Evolutionary conservation across 441 rosid species (phyloP), one percentile per base, ranked within the genome.

Genomic region (Codiaeum variegatum): DNA sequence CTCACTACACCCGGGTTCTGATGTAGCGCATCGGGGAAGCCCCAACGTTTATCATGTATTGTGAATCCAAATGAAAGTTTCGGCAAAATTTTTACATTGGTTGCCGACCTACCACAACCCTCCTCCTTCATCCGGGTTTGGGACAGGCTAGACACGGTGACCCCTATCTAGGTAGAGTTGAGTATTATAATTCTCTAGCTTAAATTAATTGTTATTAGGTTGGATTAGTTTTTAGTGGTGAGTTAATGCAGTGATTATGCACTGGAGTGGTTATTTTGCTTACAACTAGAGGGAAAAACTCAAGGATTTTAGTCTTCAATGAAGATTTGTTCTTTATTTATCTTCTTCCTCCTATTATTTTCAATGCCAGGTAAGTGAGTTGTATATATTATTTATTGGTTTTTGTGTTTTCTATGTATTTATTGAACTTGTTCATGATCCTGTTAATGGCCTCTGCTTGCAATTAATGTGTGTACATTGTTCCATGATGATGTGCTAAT

Each of bases 261-360:
- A 89, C 98, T 52, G 97, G 97, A 16, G 77, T 86, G 73, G 83
- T 91, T 66, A 92, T 91, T 70, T 83, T 92, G 85, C 85, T 89
- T 67, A 87, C 90, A 46, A 88, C 92, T n/a, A 81, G 86, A 79
- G 94, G 98, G 31, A 90, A 85, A 55, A 91, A 87, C 80, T 91
- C 98, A 3, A 93, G 81, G 75, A 83, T 94, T 66, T 78, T 91
- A 62, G 91, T 91, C 54, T 94, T 94, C 79, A 91, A 93, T 84
- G 98, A 94, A 85, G 98, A 91, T 72, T 78, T 94, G 29, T 94
- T 94, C 89, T 94, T 94, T 63, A 94, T 90, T 75, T 94, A 94
- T 83, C 94, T 94, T 77, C 98, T 94, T 75, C 98, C 98, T 18
- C 98, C 98, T 1, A 94, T 94, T 67, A 92, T 94, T 72, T 94